A percentile compares a stretch with the other conserved stretches of the same genome.
These are phyloP conservation scores for Syncephalastrum racemosum DNA, from an alignment of 371 early-diverging fungal genomes.

Conservation along the genomic window DNA sequence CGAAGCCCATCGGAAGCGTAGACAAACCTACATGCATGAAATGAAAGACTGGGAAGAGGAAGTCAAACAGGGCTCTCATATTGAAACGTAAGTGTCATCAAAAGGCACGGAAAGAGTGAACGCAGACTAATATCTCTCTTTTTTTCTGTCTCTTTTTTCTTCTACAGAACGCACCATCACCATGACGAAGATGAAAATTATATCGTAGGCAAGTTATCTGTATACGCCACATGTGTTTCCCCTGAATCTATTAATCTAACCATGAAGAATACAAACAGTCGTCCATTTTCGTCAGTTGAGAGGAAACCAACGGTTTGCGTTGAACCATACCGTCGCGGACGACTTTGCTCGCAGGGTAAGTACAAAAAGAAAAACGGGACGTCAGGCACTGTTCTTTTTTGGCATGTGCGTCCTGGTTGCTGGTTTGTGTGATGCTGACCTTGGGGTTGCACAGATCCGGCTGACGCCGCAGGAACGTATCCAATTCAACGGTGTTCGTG, in stretches of 20 bases:
- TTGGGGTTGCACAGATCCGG: constrained; percentile 26
- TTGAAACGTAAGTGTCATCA: constrained; percentile 7
- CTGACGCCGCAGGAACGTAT: constrained; percentile 46
- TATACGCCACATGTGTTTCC: neutral
- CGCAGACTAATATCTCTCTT: neutral
- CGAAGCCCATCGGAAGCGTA: constrained; percentile 34
- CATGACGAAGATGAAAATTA: constrained; percentile 6
- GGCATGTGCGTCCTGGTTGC: neutral
- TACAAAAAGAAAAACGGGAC: neutral
- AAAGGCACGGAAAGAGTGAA: neutral
- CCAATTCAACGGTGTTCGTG: constrained; percentile 53
- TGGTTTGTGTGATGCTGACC: neutral
- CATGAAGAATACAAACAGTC: constrained; percentile 17
- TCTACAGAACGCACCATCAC: neutral
- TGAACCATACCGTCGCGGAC: constrained; percentile 34
- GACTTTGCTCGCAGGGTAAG: constrained; percentile 34
- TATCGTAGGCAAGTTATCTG: constrained; percentile 6
- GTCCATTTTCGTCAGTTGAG: constrained; percentile 47
- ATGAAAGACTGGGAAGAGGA: constrained; percentile 19
- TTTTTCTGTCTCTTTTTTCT: constrained; percentile 7
- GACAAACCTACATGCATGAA: constrained; percentile 21
- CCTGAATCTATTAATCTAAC: neutral
- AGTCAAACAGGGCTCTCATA: no score
- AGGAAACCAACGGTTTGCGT: constrained; percentile 44
- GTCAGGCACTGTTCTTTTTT: neutral